Percentiles rank a stretch among this genome's conserved stretches.
Evolutionary conservation across 2,329 filamentous ascomycete genomes (phyloP).

Genomic region (Colletotrichum karsti): DNA sequence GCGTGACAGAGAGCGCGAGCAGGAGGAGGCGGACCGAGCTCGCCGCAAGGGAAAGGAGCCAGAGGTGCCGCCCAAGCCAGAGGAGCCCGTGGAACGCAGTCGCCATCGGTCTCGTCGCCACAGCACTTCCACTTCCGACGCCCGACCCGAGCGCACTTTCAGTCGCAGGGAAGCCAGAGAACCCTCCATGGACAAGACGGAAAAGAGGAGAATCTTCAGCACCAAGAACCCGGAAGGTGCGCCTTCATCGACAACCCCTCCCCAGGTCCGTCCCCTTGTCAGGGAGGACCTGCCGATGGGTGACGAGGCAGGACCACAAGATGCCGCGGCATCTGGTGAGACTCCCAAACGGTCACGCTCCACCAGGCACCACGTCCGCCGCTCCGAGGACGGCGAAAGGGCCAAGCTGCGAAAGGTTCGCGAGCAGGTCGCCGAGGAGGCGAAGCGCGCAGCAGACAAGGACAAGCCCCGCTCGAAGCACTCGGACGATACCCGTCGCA

Average conservation of each 20-base stretch:
- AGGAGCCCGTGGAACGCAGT: conserved; percentile 31
- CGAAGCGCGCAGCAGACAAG: conserved; percentile 31
- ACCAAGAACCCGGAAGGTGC: conserved; percentile 48
- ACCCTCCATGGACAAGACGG: conserved; percentile 30
- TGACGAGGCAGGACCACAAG: conserved; percentile 32
- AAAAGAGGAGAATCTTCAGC: conserved; percentile 51
- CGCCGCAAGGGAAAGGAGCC: conserved; percentile 44
- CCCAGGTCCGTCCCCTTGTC: conserved; percentile 28
- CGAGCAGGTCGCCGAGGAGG: conserved; percentile 32
- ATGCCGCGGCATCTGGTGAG: conserved; percentile 36
- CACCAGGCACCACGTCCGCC: conserved; percentile 34
- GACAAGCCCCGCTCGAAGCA: conserved; percentile 39
- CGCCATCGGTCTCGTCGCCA: conserved; percentile 51
- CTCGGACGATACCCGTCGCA: conserved; percentile 27
- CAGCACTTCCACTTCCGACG: conserved; percentile 49
- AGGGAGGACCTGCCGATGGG: conserved; percentile 30
- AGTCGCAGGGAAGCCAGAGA: conserved; percentile 39
- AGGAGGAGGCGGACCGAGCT: conserved; percentile 11
- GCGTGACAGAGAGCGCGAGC: conserved; percentile 6
- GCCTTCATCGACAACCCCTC: conserved; percentile 31
- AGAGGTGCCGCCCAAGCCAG: conserved; percentile 27
- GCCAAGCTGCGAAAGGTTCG: conserved; percentile 34
- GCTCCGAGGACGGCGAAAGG: conserved; percentile 37
- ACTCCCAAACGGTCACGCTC: conserved; percentile 42
- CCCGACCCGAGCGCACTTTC: conserved; percentile 29